phyloP scores from a whole-genome alignment of 1,284 basidiomycete species.

The Ustilago cynodontis region DNA sequence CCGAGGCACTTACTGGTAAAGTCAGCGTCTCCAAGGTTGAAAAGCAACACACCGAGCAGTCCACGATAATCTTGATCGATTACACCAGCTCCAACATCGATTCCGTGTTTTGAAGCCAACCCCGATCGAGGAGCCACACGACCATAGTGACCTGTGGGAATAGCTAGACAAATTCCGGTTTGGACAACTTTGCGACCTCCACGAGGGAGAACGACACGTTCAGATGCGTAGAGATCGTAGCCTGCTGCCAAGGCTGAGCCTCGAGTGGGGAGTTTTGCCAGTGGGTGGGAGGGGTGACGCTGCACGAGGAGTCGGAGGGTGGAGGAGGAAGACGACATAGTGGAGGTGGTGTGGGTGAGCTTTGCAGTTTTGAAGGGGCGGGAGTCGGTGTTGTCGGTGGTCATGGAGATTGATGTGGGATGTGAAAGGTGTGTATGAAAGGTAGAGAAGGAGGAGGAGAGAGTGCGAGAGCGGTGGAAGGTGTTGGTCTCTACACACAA shows the following conservation, averaged over 20 bases:
- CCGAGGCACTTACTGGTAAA: constrained; percentile 78
- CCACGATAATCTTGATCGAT: constrained; percentile 97
- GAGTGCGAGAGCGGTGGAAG: not conserved
- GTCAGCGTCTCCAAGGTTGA: constrained; percentile 86
- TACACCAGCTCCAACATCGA: constrained; percentile 95
- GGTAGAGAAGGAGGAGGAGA: not conserved
- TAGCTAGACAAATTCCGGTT: constrained; percentile 90
- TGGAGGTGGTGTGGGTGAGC: constrained; percentile 21
- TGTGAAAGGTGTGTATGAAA: not conserved
- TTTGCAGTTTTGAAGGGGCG: constrained; percentile 25
- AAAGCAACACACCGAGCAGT: constrained; percentile 89
- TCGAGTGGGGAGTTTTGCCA: constrained; percentile 86
- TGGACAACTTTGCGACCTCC: constrained; percentile 87
- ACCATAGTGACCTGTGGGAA: constrained; percentile 92
- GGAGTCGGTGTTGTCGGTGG: not conserved
- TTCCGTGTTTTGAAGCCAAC: constrained; percentile 94
- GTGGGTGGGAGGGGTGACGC: constrained; percentile 77
- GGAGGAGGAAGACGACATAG: constrained; percentile 19
- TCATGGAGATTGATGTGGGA: not conserved
- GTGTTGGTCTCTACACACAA: constrained; percentile 31
- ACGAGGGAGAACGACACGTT: constrained; percentile 45
- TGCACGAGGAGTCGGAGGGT: constrained; percentile 80
- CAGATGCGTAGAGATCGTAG: constrained; percentile 90
- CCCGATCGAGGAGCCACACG: constrained; percentile 94
- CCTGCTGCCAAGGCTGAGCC: constrained; percentile 89